Conservation (phyloP, 768 basidiomycete species). For the Rhizopogon vesiculosus region DNA sequence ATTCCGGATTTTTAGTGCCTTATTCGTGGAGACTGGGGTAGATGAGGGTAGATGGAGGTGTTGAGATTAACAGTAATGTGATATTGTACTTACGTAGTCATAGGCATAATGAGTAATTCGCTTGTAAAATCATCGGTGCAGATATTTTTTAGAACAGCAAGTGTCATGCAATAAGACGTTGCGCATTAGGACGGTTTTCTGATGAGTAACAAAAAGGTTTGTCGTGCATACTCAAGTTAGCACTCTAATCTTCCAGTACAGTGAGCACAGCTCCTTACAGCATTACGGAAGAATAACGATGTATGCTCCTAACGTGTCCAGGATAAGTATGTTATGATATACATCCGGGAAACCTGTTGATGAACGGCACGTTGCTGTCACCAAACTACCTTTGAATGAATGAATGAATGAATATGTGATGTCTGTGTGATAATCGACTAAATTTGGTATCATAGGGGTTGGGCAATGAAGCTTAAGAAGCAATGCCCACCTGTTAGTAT, state of each 20-base stretch:
- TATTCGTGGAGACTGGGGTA: too few species aligned
- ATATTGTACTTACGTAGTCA: too few species aligned
- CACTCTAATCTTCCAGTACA: neutral
- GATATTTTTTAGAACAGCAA: too few species aligned
- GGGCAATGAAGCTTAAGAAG: neutral
- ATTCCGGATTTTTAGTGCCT: too few species aligned
- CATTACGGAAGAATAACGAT: neutral
- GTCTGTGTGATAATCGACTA: neutral
- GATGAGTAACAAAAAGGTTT: neutral
- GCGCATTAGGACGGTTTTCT: neutral
- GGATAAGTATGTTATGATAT: neutral
- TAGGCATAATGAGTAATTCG: too few species aligned
- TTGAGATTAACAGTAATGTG: too few species aligned
- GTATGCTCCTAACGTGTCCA: too few species aligned
- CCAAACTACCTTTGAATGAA: neutral
- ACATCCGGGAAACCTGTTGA: neutral
- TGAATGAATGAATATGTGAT: too few species aligned
- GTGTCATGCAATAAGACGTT: too few species aligned
- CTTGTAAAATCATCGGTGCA: too few species aligned
- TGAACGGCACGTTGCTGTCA: neutral
- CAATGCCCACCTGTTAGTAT: neutral
- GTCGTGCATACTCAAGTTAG: neutral
- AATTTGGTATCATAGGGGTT: neutral
- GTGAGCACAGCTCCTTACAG: neutral
- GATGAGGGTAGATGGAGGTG: too few species aligned